Evolutionary conservation across 2,329 filamentous ascomycete genomes (phyloP).

Genomic region (Penicillium sp.): DNA sequence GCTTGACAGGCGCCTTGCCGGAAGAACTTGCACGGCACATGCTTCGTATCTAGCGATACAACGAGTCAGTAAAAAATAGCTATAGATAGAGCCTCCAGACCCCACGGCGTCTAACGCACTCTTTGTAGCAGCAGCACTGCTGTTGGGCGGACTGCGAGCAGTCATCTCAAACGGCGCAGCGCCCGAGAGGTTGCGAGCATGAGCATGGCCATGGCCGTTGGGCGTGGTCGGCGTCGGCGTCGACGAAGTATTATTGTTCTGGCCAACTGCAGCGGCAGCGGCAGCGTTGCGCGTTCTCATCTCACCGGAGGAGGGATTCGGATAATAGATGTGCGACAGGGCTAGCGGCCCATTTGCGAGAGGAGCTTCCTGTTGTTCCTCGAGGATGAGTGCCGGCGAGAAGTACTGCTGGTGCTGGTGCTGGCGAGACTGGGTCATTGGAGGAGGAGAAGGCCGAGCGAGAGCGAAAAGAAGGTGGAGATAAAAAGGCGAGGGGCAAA

Average conservation of each 20-base stretch:
- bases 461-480: not conserved
- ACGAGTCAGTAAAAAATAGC: not conserved
- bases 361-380: not conserved
- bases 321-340: conserved; percentile 19
- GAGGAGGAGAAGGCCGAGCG: not conserved
- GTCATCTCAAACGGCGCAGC: conserved; percentile 39
- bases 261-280: conserved; percentile 7
- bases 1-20: conserved; percentile 94
- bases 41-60: conserved; percentile 69
- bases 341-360: conserved; percentile 21
- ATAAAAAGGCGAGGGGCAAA: not conserved
- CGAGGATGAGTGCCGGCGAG: not conserved
- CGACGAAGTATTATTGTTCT: conserved; percentile 2
- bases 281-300: conserved; percentile 30
- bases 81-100: not conserved
- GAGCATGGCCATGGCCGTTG: conserved; percentile 30
- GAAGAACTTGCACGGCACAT: conserved; percentile 99
- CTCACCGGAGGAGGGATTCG: conserved; percentile 21
- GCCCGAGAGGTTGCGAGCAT: conserved; percentile 38
- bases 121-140: conserved; percentile 42
- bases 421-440: not conserved
- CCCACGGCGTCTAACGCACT: not conserved
- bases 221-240: not conserved
- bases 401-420: not conserved
- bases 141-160: conserved; percentile 44